Base-by-base conservation (phyloP, 2,329 filamentous ascomycete genomes). In the Neurospora sp. region DNA sequence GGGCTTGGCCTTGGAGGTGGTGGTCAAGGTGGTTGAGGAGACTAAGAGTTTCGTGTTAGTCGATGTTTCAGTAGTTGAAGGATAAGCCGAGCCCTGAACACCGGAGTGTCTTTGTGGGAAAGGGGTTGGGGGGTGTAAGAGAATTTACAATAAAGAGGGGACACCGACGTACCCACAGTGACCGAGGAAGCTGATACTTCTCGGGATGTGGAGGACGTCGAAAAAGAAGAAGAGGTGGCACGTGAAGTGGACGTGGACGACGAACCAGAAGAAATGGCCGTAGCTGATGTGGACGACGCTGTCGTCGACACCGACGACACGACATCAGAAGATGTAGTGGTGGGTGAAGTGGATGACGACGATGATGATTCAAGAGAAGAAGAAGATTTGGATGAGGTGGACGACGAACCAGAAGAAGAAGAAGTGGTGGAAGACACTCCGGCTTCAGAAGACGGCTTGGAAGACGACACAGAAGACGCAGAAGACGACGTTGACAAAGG, bases 401-500 rank as follows among this genome's bases (percentile, higher is more conserved):
- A 62, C 52, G 28, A 62, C 52, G 52, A 62, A 62, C 52, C 52
- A 62, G 52, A 62, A 17, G 74, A 67, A 28, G 68, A 68, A 40
- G 74, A 71, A 62, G 67, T 33, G 62, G 67, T 66, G 67, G 52
- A 67, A 19, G 73, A 72, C 33, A 73, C 67, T 28, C 71, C 40
- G 38, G 67, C 42, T 23, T 36, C 33, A 52, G 73, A 69, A 38
- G 71, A 70, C 23, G 52, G 52, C 52, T 62, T 15, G 13, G 52
- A 33, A 62, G 70, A 66, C 33, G 73, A 73, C 69, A 72, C 71
- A 68, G 72, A 71, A 40, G 69, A 66, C 39, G 72, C 70, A 46
- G 68, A 69, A 71, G 72, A 72, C 43, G 73, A 71, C 76, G 76
- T 72, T 75, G 75, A 72, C 38, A 75, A 76, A 70, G 77, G 75